These are phyloP conservation scores for Grifola frondosa DNA, from an alignment of 1,284 basidiomycete genomes.

Conservation along the genomic window DNA sequence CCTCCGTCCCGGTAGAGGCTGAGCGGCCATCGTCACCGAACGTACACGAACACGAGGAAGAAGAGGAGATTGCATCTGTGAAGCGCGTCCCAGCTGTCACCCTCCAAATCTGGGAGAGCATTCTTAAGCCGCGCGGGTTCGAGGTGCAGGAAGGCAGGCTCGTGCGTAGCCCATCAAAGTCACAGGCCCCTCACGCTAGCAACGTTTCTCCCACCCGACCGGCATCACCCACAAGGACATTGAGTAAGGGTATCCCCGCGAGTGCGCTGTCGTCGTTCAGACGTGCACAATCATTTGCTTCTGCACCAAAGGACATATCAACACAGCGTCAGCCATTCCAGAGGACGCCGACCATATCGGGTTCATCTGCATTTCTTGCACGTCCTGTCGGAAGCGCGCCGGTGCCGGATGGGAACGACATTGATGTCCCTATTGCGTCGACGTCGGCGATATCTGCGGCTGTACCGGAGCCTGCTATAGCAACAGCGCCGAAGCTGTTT, in stretches of 20 bases:
- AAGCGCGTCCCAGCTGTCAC: conserved; percentile 58
- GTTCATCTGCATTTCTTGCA: conserved; percentile 17
- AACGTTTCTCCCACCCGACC: conserved; percentile 9
- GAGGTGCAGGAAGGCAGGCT: conserved; percentile 54
- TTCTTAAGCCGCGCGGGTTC: conserved; percentile 65
- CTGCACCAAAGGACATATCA: conserved; percentile 28
- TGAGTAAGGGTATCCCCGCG: conserved; percentile 15
- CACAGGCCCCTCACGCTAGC: conserved; percentile 21
- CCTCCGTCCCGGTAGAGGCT: conserved; percentile 1
- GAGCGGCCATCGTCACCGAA: conserved; percentile 8
- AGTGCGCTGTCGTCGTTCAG: conserved; percentile 57
- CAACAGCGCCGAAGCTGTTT: conserved; percentile 40
- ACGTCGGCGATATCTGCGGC: conserved; percentile 13
- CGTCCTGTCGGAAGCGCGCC: conserved; percentile 12
- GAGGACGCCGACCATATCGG: conserved; percentile 10
- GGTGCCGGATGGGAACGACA: conserved; percentile 7
- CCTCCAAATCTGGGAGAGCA: conserved; percentile 63
- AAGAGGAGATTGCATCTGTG: conserved; percentile 53
- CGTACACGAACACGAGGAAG: conserved; percentile 30
- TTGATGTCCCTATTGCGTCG: conserved; percentile 14
- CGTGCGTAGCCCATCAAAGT: conserved; percentile 54
- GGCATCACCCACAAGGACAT: conserved; percentile 13
- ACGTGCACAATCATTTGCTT: conserved; percentile 58
- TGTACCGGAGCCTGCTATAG: conserved; percentile 2
- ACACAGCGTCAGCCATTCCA: conserved; percentile 15